Evolutionary conservation across 352 stramenopile species (phyloP).

Genomic region (Phytophthora pluvialis): DNA sequence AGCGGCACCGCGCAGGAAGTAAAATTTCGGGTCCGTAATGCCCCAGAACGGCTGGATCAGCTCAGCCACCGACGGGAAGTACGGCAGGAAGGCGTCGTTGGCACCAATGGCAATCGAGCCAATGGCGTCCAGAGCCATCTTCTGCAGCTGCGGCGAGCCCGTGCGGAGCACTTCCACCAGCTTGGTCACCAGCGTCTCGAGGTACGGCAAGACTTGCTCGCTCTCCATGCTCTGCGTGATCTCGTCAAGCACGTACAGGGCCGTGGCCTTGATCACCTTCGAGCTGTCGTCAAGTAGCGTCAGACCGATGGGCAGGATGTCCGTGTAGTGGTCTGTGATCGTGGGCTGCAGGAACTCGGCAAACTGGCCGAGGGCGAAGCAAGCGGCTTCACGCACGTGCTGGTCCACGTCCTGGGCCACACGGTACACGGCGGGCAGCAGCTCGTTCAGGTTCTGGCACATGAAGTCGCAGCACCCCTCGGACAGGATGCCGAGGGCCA

Average conservation of each 20-base stretch:
- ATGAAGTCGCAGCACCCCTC: constrained; percentile 97
- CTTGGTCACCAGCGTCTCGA: constrained; percentile 96
- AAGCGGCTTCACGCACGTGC: constrained; percentile 96
- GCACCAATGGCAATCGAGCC: constrained; percentile 96
- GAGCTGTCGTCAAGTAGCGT: constrained; percentile 93
- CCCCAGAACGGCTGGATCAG: constrained; percentile 90
- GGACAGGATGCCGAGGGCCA: constrained; percentile 96
- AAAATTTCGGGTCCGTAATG: constrained; percentile 93
- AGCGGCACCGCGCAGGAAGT: constrained; percentile 93
- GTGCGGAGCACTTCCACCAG: constrained; percentile 93
- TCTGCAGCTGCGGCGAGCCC: constrained; percentile 93
- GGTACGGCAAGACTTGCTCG: constrained; percentile 93
- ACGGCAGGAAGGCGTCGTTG: constrained; percentile 97
- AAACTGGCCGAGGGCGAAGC: constrained; percentile 98
- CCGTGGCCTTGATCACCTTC: constrained; percentile 95
- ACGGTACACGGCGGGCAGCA: constrained; percentile 93
- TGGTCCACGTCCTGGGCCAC: constrained; percentile 92
- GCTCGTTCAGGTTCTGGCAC: constrained; percentile 93
- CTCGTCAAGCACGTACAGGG: constrained; percentile 98
- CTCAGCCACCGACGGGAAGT: constrained; percentile 91
- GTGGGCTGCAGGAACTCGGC: constrained; percentile 98
- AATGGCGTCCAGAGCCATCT: constrained; percentile 97
- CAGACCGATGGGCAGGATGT: constrained; percentile 97
- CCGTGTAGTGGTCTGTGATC: constrained; percentile 94
- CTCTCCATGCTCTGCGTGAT: constrained; percentile 98